Percentiles rank a stretch among this genome's conserved stretches.
Conservation (phyloP, 2,329 filamentous ascomycete genomes). For the Teratosphaeria pseudoeucalypti region DNA sequence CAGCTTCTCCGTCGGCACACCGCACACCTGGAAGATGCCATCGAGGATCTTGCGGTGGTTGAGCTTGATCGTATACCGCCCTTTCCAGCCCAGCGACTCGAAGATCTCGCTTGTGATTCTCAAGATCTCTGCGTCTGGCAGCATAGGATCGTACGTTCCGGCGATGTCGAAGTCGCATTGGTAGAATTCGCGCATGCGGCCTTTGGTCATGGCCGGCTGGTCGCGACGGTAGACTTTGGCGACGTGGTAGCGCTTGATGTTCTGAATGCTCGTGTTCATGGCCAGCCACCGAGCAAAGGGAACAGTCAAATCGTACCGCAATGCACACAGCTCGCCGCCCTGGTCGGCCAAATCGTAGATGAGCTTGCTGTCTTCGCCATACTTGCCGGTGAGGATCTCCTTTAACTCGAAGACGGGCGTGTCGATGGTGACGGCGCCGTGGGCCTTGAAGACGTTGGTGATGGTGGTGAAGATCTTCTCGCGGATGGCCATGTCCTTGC, state of each 20-base stretch:
- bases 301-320: conserved; percentile 80
- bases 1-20: conserved; percentile 78
- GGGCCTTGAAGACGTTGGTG: conserved; percentile 69
- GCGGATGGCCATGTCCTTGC: conserved; percentile 67
- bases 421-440: conserved; percentile 70
- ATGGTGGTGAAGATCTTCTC: conserved; percentile 71
- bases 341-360: conserved; percentile 86
- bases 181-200: conserved; percentile 91
- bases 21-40: conserved; percentile 82
- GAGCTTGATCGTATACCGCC: conserved; percentile 75
- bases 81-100: conserved; percentile 63
- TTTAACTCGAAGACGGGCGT: conserved; percentile 78
- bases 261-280: conserved; percentile 74
- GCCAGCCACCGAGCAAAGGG: conserved; percentile 87
- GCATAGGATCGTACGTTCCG: conserved; percentile 77
- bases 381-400: conserved; percentile 80
- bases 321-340: conserved; percentile 72
- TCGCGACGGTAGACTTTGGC: conserved; percentile 81
- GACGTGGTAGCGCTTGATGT: conserved; percentile 90
- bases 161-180: conserved; percentile 97
- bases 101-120: conserved; percentile 80
- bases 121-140: conserved; percentile 83
- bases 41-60: conserved; percentile 94
- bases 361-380: conserved; percentile 84
- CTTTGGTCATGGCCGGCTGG: conserved; percentile 79